phyloP scores from a whole-genome alignment of 805 yeast genomes.

The Teunomyces cretensis region DNA sequence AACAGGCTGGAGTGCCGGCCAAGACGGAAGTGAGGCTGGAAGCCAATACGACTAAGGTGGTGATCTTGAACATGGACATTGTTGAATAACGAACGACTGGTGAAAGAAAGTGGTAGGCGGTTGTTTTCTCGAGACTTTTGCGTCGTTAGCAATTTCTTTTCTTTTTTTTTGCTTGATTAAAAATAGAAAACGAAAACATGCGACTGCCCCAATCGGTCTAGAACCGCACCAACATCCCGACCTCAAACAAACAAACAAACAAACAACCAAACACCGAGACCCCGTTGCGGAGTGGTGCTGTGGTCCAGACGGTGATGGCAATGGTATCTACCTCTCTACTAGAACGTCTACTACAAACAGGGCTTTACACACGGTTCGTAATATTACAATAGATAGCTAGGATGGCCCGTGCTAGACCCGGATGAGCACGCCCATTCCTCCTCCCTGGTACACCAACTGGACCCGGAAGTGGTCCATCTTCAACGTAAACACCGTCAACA shows the following conservation, averaged over 20 bases:
- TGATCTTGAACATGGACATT: slow-evolving; percentile 17
- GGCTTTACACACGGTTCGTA: too few relatives aligned
- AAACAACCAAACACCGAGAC: too few relatives aligned
- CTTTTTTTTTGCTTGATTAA: neutral
- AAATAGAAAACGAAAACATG: slow-evolving; percentile 3
- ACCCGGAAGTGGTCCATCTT: slow-evolving; percentile 39
- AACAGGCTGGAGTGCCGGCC: slow-evolving; percentile 86
- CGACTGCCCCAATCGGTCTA: neutral
- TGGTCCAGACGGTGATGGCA: too few relatives aligned
- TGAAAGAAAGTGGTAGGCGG: slow-evolving; percentile 1
- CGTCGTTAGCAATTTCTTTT: neutral
- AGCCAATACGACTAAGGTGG: slow-evolving; percentile 34
- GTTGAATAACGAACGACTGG: slow-evolving; percentile 8
- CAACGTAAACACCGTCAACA: slow-evolving; percentile 43
- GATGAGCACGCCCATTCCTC: slow-evolving; percentile 27
- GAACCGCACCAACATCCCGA: neutral
- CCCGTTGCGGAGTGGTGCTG: too few relatives aligned
- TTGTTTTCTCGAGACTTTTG: neutral
- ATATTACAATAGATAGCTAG: too few relatives aligned
- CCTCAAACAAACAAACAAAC: too few relatives aligned
- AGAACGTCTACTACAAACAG: too few relatives aligned
- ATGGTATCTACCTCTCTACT: too few relatives aligned
- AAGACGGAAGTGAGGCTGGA: slow-evolving; percentile 42
- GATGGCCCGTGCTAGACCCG: slow-evolving; percentile 3
- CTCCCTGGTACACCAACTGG: slow-evolving; percentile 47